A percentile compares a stretch with the other conserved stretches of the same genome.
Evolutionary conservation across 805 yeast species (phyloP).

Genomic region (Metschnikowia baotianmanensis): DNA sequence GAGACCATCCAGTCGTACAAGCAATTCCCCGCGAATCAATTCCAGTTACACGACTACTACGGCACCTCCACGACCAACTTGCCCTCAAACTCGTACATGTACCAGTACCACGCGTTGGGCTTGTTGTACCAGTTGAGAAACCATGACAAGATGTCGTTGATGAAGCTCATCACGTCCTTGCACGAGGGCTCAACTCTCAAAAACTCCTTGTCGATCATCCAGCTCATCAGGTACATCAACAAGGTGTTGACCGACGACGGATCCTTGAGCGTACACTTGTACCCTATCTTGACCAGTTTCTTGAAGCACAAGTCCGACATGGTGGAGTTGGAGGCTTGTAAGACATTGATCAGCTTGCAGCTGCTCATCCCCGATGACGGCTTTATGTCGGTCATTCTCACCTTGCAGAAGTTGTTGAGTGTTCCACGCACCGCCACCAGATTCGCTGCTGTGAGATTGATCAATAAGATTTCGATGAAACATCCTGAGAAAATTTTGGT

Average conservation of each 20-base stretch:
- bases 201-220: slow-evolving; percentile 80
- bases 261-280: slow-evolving; percentile 55
- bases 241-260: slow-evolving; percentile 71
- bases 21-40: slow-evolving; percentile 48
- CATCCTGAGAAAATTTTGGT: slow-evolving; percentile 75
- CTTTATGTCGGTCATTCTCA: slow-evolving; percentile 65
- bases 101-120: slow-evolving; percentile 96
- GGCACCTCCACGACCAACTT: slow-evolving; percentile 48
- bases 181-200: slow-evolving; percentile 59
- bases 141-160: slow-evolving; percentile 90
- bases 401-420: slow-evolving; percentile 72
- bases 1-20: slow-evolving; percentile 77
- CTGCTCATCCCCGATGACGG: slow-evolving; percentile 60
- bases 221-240: slow-evolving; percentile 79
- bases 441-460: slow-evolving; percentile 89
- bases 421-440: slow-evolving; percentile 88
- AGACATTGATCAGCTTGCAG: slow-evolving; percentile 56
- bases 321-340: slow-evolving; percentile 91
- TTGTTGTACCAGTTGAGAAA: slow-evolving; percentile 81
- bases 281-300: slow-evolving; percentile 66
- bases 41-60: slow-evolving; percentile 54
- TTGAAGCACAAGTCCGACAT: slow-evolving; percentile 79
- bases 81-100: slow-evolving; percentile 72
- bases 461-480: slow-evolving; percentile 79
- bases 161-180: slow-evolving; percentile 83